phyloP scores from a whole-genome alignment of 495 filamentous ascomycete species.

The Trichoderma virens region DNA sequence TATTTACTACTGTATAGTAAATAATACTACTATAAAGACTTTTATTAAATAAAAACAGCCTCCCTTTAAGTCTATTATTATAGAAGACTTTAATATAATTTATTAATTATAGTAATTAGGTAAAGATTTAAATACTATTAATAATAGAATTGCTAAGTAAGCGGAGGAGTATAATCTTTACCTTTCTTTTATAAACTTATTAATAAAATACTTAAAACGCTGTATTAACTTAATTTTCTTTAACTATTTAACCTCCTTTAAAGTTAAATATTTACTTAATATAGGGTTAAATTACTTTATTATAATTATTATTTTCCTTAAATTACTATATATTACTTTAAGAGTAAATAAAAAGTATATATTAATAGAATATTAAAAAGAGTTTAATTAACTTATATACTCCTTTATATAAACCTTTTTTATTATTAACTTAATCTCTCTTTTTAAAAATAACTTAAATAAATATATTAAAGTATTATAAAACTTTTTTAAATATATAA shows the following conservation, averaged over 20 bases:
- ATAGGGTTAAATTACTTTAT: neutral
- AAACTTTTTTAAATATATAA: neutral
- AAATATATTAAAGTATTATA: neutral
- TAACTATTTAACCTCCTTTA: neutral
- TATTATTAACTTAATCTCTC: conserved; percentile 8
- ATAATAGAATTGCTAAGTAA: neutral
- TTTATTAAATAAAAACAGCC: neutral
- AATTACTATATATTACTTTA: neutral
- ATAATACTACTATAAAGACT: neutral
- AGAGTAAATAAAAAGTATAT: neutral
- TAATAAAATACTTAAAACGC: neutral
- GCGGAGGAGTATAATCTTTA: neutral
- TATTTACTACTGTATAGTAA: neutral
- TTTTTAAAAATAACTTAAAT: neutral
- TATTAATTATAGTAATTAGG: neutral
- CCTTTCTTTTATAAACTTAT: neutral
- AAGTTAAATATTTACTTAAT: neutral
- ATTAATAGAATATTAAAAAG: neutral
- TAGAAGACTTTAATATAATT: neutral
- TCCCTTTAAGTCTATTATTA: neutral
- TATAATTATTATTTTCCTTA: neutral
- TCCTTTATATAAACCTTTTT: neutral
- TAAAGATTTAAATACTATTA: neutral
- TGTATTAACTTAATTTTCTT: neutral
- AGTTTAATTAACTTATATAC: conserved; percentile 14